Evolutionary conservation across 1,139 yeast species (phyloP).

Genomic region (Hemisphaericaspora xylanilytica): DNA sequence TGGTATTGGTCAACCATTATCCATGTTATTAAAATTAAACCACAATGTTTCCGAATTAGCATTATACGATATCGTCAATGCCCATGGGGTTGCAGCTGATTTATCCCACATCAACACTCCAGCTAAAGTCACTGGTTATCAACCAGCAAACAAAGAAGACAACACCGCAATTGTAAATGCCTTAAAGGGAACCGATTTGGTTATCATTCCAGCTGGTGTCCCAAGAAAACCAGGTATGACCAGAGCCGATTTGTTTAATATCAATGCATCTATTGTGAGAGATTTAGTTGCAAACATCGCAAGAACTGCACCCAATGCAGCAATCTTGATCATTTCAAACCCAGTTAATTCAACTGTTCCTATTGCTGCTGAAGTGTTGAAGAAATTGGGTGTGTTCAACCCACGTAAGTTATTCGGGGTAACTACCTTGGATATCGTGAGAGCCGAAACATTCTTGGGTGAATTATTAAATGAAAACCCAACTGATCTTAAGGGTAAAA

Average conservation of each 20-base stretch:
- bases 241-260: slow-evolving; percentile 71
- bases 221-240: slow-evolving; percentile 83
- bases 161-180: slow-evolving; percentile 48
- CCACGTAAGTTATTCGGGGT: slow-evolving; percentile 69
- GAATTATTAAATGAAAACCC: slow-evolving; percentile 38
- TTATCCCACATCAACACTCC: slow-evolving; percentile 66
- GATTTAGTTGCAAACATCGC: slow-evolving; percentile 59
- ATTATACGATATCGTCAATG: slow-evolving; percentile 64
- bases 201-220: slow-evolving; percentile 78
- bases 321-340: slow-evolving; percentile 66
- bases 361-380: slow-evolving; percentile 69
- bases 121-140: slow-evolving; percentile 56
- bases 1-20: slow-evolving; percentile 77
- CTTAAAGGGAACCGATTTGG: slow-evolving; percentile 54
- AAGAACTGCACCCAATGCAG: slow-evolving; percentile 58
- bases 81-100: slow-evolving; percentile 73
- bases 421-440: slow-evolving; percentile 66
- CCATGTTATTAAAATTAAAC: slow-evolving; percentile 60
- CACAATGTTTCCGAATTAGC: slow-evolving; percentile 55
- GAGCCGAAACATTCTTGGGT: slow-evolving; percentile 66
- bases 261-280: slow-evolving; percentile 67
- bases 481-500: slow-evolving; percentile 42
- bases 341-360: slow-evolving; percentile 79
- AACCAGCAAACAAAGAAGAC: slow-evolving; percentile 50
- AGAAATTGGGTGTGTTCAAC: slow-evolving; percentile 58